phyloP scores from a whole-genome alignment of 1,284 basidiomycete species.

The Cryptococcus jaspeensis region DNA sequence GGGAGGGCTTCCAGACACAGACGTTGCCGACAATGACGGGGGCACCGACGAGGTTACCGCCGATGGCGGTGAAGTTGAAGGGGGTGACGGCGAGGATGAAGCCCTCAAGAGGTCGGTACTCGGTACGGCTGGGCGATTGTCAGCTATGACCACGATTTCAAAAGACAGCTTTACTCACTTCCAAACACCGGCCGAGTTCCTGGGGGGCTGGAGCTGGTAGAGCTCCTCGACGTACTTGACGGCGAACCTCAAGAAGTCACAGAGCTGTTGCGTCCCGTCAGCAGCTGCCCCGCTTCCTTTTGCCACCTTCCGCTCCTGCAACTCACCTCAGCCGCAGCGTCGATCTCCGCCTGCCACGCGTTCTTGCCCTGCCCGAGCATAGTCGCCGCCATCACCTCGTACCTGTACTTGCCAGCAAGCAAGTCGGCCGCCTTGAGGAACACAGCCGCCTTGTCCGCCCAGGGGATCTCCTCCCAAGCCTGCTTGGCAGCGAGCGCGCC shows the following conservation, averaged over 20 bases:
- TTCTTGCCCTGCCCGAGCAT: slow-evolving; percentile 99
- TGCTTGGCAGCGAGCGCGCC: slow-evolving; percentile 82
- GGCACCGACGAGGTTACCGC: slow-evolving; percentile 79
- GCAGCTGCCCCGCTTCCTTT: background rate
- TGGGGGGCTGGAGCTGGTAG: slow-evolving; percentile 83
- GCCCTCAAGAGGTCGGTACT: slow-evolving; percentile 94
- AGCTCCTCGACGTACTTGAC: slow-evolving; percentile 96
- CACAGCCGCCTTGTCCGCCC: slow-evolving; percentile 94
- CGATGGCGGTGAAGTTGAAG: slow-evolving; percentile 98
- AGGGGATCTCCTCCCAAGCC: slow-evolving; percentile 90
- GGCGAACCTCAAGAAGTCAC: slow-evolving; percentile 94
- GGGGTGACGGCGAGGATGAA: slow-evolving; percentile 97
- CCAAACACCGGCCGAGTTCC: slow-evolving; percentile 86
- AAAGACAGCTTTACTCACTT: slow-evolving; percentile 64
- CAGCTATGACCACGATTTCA: slow-evolving; percentile 9
- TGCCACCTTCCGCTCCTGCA: background rate
- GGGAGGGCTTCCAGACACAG: slow-evolving; percentile 96
- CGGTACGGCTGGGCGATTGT: slow-evolving; percentile 66
- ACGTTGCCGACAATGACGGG: slow-evolving; percentile 95
- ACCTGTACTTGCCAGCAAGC: slow-evolving; percentile 88
- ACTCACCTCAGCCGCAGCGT: slow-evolving; percentile 90
- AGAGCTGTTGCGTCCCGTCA: slow-evolving; percentile 58
- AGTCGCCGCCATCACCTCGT: slow-evolving; percentile 91
- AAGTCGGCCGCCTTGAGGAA: slow-evolving; percentile 97
- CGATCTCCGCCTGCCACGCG: slow-evolving; percentile 98